Base-by-base conservation (phyloP, 2,329 filamentous ascomycete genomes). In the Monosporascus sp. region DNA sequence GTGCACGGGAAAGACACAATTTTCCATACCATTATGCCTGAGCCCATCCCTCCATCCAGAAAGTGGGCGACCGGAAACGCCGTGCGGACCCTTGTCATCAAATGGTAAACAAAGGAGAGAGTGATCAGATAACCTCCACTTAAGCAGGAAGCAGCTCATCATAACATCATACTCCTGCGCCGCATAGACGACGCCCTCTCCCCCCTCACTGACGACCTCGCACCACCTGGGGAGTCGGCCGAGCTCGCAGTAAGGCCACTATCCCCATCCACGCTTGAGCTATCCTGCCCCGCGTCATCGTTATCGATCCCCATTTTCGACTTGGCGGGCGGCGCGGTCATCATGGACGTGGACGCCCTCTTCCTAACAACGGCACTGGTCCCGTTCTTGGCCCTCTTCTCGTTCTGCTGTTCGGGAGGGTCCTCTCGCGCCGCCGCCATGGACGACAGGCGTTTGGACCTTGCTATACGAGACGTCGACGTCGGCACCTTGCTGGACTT, bases 121-220 rank as follows among this genome's bases (percentile, higher is more conserved):
- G 31, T 47, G 43, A 41, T 9, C 37, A 44, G 47, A 41, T 47
- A 45, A 45, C 60, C 9, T 14, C 31, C 31, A 9, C 31, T 14
- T 11, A 14, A 35, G 31, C 14, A 35, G 11, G 9, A 14, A 35
- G 31, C 31, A 35, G 31, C 31, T 35, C 31, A 35, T 78, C 72
- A 82, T 67, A 83, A 65, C 79, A 84, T 82, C 78, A 82, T 83
- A 64, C 79, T 83, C 60, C 79, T 72, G 58, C 81, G 71, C 62
- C 80, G 71, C 53, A 74, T 72, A 37, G 63, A 71, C 51, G 62
- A 71, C 52, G 62, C 51, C 31, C 65, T 64, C 49, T 72, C 70
- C 37, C 61, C 60, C 37, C 61, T 60, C 14, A 57, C 54, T 4
- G 58, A 55, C 20, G 41, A n/a, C 9, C 38, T 20, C 38, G 38